Evolutionary conservation across 192 early-diverging fungal genomes (phyloP).

Genomic region (Endogone sp.): DNA sequence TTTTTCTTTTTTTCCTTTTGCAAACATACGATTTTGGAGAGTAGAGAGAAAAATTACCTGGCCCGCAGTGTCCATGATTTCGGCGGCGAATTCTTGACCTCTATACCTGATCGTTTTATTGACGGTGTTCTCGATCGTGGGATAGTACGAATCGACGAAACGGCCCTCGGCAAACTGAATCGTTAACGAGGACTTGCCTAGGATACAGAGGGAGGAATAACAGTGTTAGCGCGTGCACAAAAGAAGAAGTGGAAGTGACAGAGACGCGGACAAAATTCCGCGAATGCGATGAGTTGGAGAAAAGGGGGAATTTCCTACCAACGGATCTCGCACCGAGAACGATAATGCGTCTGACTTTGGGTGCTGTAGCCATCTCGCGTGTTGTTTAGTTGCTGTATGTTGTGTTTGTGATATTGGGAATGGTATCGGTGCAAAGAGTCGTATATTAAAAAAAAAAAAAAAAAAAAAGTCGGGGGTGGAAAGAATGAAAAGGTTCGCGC

Average conservation of each 20-base stretch:
- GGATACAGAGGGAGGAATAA: background rate
- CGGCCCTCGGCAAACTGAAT: conserved; percentile 92
- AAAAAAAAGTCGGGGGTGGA: too few relatives aligned
- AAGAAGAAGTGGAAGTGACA: background rate
- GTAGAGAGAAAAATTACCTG: conserved; percentile 54
- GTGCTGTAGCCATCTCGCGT: conserved; percentile 30
- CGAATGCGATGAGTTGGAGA: background rate
- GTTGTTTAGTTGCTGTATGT: too few relatives aligned
- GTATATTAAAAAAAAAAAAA: too few relatives aligned
- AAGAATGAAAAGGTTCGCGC: too few relatives aligned
- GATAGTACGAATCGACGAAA: conserved; percentile 90
- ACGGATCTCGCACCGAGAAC: conserved; percentile 78
- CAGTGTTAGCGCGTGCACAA: conserved; percentile 1
- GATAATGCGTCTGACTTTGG: conserved; percentile 76
- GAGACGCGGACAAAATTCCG: background rate
- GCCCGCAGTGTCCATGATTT: conserved; percentile 95
- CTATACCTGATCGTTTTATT: conserved; percentile 79
- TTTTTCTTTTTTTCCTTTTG: too few relatives aligned
- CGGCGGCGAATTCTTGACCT: conserved; percentile 81
- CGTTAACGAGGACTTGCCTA: conserved; percentile 86
- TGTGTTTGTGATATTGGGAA: too few relatives aligned
- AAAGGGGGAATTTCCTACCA: conserved; percentile 38
- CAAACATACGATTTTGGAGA: too few relatives aligned
- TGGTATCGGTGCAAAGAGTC: too few relatives aligned
- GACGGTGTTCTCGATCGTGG: conserved; percentile 92